Base-by-base conservation (phyloP, 1,139 yeast genomes). In the Candida neerlandica region DNA sequence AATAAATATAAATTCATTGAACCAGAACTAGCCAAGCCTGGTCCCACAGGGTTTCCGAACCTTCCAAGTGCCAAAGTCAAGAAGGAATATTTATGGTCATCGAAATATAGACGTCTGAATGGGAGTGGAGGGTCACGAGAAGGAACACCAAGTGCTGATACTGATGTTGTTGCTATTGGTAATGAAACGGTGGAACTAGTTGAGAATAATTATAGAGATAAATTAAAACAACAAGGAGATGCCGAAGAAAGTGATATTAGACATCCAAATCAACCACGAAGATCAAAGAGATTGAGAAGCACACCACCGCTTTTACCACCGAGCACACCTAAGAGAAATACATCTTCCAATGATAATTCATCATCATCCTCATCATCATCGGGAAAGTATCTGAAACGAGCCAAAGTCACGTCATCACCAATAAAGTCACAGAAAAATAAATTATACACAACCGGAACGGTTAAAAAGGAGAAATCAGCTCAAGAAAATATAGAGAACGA, bases 21-120 rank as follows among this genome's bases (percentile, higher is more conserved):
- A 61, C 92, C 94, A 0, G 75, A 73, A 9, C 64, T 78, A 33
- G 80, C 84, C 0, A 63, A 62, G 15, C 80, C 86, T 2, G 70
- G 73, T 23, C 80, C 80, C 44, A 84, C 91, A 0, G 96, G 96
- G 1, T 72, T 80, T 38, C 86, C 92, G 2, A 73, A 80, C 4
- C 71, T 73, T 4, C 96, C 96, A 5, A 79, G 80, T 7, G 62
- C 72, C 0, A 83, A 78, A 56, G 68, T 79, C 41, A 80, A 75
- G 54, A 79, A 77, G 55, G 86, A 82, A 48, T 72, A 80, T 27
- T 55, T 76, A 34, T 76, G 81, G 83, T 77, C 78, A 19, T 57
- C 55, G 12, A 65, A 58, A 51, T 57, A 44, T 52, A 57, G 55
- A 53, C 41, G 51, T 53, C 49, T 46, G 27, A 46, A 38, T 32